phyloP scores from a whole-genome alignment of 140 eudicot species.

The Stevia rebaudiana region DNA sequence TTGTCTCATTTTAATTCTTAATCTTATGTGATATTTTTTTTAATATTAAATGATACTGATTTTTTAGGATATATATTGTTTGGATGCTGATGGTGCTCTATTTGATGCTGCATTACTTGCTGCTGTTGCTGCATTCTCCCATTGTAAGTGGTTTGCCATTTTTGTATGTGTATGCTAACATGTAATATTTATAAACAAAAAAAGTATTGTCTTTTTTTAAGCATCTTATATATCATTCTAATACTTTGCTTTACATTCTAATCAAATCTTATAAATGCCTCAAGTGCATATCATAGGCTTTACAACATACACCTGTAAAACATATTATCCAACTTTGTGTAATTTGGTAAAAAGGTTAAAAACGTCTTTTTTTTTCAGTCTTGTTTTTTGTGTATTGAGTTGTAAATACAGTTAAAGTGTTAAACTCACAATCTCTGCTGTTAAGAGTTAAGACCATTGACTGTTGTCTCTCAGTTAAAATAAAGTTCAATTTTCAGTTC shows the following conservation, averaged over 20 bases:
- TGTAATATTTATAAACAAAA: neutral
- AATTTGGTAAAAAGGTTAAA: neutral
- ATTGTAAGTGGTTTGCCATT: conserved; percentile 47
- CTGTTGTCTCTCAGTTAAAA: neutral
- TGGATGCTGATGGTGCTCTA: conserved; percentile 96
- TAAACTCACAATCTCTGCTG: neutral
- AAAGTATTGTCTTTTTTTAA: neutral
- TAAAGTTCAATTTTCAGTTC: neutral
- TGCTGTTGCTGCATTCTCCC: conserved; percentile 82
- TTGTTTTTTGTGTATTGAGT: neutral
- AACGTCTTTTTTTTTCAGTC: neutral
- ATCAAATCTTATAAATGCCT: neutral
- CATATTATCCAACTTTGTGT: neutral
- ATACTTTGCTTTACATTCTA: neutral
- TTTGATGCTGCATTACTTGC: conserved; percentile 90
- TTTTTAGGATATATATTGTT: conserved; percentile 81
- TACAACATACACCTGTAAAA: neutral
- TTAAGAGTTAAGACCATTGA: neutral
- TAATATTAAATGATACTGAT: neutral
- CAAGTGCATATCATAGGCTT: conserved; percentile 2
- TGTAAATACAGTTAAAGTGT: neutral
- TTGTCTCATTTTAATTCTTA: neutral
- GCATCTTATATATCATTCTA: neutral
- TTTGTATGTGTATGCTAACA: neutral
- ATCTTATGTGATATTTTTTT: neutral